Evolutionary conservation across 805 yeast species (phyloP).

Genomic region (Blastobotrys robertii): DNA sequence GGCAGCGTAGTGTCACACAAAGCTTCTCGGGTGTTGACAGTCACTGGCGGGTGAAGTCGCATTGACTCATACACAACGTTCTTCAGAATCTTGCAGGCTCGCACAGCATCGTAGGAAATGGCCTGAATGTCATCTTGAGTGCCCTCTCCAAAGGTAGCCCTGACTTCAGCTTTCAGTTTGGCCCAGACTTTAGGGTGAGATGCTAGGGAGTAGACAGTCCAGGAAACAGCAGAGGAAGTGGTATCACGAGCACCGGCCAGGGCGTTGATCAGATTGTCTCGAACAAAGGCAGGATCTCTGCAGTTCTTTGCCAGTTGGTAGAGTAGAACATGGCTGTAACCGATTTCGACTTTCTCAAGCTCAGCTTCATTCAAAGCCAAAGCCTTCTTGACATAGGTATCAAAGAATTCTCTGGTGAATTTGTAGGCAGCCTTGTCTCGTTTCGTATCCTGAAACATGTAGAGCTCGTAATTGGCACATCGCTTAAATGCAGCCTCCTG

Average conservation of each 20-base stretch:
- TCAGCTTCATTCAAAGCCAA: neutral
- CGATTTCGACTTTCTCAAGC: slow-evolving; percentile 9
- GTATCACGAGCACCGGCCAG: slow-evolving; percentile 43
- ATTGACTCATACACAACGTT: slow-evolving; percentile 35
- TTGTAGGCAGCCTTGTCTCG: neutral
- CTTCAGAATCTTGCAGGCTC: slow-evolving; percentile 35
- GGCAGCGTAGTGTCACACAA: slow-evolving; percentile 36
- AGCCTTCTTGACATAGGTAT: neutral
- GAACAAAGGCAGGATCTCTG: slow-evolving; percentile 33
- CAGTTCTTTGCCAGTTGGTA: slow-evolving; percentile 38
- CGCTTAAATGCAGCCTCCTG: neutral
- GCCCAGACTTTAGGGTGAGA: slow-evolving; percentile 31
- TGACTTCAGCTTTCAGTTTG: slow-evolving; percentile 27
- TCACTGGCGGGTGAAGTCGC: slow-evolving; percentile 39
- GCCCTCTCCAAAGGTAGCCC: slow-evolving; percentile 13
- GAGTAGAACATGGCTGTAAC: slow-evolving; percentile 37
- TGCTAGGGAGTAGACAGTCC: slow-evolving; percentile 33
- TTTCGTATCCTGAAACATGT: neutral
- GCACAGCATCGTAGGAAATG: slow-evolving; percentile 33
- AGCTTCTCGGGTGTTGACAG: slow-evolving; percentile 35
- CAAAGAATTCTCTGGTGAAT: neutral
- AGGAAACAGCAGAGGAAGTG: slow-evolving; percentile 39
- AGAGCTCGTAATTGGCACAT: neutral
- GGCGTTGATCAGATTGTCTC: slow-evolving; percentile 39
- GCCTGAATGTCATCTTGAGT: slow-evolving; percentile 21